These are phyloP conservation scores for Macrophomina phaseolina DNA, from an alignment of 2,329 filamentous ascomycete species.

Conservation along the genomic window DNA sequence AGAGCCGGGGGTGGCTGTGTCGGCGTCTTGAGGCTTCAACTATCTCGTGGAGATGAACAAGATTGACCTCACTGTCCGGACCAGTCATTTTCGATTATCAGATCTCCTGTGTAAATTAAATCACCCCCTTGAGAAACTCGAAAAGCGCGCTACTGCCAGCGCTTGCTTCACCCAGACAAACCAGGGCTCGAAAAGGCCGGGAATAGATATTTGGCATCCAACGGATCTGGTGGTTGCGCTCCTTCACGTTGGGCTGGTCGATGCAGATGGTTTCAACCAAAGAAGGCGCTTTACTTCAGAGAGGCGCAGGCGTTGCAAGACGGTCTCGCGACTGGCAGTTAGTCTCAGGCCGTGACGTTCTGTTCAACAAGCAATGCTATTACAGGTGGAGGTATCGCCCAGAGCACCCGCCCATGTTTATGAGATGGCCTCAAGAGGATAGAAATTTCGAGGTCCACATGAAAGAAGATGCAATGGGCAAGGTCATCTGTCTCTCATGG, in stretches of 20 bases:
- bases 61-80: too few species aligned
- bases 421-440: constrained; percentile 1
- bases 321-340: neutral
- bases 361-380: neutral
- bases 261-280: constrained; percentile 8
- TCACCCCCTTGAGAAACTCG: neutral
- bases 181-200: neutral
- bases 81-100: neutral
- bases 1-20: too few species aligned
- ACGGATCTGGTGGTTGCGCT: neutral
- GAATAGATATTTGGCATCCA: neutral
- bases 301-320: neutral
- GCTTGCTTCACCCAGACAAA: neutral
- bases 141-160: neutral
- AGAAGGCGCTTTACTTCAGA: neutral
- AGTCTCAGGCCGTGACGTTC: neutral
- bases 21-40: too few species aligned
- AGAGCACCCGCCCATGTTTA: neutral
- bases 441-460: neutral
- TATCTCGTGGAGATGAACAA: too few species aligned
- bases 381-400: neutral
- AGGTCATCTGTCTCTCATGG: neutral
- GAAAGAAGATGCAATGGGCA: neutral
- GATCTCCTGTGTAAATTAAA: neutral
- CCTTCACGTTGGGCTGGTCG: neutral